phyloP scores from a whole-genome alignment of 2,329 filamentous ascomycete species.

The Xylaria arbuscula region DNA sequence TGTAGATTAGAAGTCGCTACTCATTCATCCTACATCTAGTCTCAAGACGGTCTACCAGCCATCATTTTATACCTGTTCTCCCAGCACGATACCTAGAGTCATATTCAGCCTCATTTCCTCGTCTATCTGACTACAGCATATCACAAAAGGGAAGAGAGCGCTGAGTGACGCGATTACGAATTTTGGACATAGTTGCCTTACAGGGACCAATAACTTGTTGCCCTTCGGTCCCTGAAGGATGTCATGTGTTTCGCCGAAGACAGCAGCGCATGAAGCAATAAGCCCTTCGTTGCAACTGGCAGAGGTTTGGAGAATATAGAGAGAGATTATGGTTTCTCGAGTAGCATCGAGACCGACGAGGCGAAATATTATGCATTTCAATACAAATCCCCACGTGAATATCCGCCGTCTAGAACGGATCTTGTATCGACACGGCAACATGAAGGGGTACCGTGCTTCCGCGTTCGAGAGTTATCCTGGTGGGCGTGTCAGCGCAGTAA shows the following conservation, averaged over 20 bases:
- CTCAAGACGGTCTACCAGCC: not conserved
- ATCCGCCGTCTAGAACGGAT: constrained; percentile 31
- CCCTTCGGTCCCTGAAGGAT: constrained; percentile 30
- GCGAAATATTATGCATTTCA: not conserved
- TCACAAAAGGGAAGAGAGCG: constrained; percentile 2
- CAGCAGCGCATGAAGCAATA: not conserved
- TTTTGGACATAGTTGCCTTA: constrained; percentile 15
- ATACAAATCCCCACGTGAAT: constrained; percentile 35
- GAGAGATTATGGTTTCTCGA: too few relatives aligned
- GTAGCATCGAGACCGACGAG: not conserved
- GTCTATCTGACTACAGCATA: not conserved
- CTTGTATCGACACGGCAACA: constrained; percentile 35
- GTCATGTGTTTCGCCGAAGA: not conserved
- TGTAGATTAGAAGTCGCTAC: not conserved
- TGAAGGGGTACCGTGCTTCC: constrained; percentile 38
- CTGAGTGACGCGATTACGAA: not conserved
- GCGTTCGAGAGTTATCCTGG: constrained; percentile 40
- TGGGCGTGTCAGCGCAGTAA: constrained; percentile 36
- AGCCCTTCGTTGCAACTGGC: not conserved
- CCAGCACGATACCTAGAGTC: not conserved
- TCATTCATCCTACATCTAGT: not conserved
- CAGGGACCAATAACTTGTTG: constrained; percentile 21
- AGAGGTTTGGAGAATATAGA: not conserved
- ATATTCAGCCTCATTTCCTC: constrained; percentile 4
- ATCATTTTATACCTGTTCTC: not conserved